phyloP scores from a whole-genome alignment of 257 asterid species.

The Scutellaria barbata region DNA sequence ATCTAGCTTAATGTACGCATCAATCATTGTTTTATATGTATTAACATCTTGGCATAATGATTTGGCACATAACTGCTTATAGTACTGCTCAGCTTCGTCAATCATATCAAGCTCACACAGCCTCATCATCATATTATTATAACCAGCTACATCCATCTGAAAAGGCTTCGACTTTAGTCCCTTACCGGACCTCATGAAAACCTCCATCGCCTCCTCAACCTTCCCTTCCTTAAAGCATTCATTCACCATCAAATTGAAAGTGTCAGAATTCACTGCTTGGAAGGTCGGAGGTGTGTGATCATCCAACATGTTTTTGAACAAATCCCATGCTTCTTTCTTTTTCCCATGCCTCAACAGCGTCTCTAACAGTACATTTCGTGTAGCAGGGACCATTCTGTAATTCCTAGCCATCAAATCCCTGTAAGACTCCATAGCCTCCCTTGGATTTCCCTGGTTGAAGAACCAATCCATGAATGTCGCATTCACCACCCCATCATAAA shows the following conservation, averaged over 20 bases:
- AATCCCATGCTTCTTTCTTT: constrained; percentile 77
- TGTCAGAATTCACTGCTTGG: constrained; percentile 85
- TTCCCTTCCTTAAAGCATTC: constrained; percentile 78
- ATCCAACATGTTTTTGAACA: constrained; percentile 81
- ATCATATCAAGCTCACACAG: constrained; percentile 77
- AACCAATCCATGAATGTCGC: constrained; percentile 94
- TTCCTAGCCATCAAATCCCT: constrained; percentile 65
- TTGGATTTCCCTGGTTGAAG: constrained; percentile 71
- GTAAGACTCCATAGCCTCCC: constrained; percentile 87
- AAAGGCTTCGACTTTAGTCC: constrained; percentile 79
- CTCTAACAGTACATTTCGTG: constrained; percentile 74
- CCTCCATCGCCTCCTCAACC: constrained; percentile 70
- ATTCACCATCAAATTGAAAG: constrained; percentile 75
- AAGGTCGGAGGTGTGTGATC: constrained; percentile 91
- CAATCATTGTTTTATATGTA: constrained; percentile 69
- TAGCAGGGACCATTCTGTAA: constrained; percentile 76
- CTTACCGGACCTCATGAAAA: constrained; percentile 76
- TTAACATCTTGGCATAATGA: constrained; percentile 78
- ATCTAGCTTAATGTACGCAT: constrained; percentile 64
- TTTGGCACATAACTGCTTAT: constrained; percentile 54
- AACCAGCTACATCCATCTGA: constrained; percentile 85
- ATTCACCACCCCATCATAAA: constrained; percentile 83
- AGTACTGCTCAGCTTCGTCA: constrained; percentile 75
- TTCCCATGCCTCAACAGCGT: constrained; percentile 73
- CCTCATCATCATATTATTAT: constrained; percentile 72